Evolutionary conservation across 371 early-diverging fungal genomes (phyloP), one percentile per base, ranked within the genome.

Genomic region (Funneliformis caledonium): DNA sequence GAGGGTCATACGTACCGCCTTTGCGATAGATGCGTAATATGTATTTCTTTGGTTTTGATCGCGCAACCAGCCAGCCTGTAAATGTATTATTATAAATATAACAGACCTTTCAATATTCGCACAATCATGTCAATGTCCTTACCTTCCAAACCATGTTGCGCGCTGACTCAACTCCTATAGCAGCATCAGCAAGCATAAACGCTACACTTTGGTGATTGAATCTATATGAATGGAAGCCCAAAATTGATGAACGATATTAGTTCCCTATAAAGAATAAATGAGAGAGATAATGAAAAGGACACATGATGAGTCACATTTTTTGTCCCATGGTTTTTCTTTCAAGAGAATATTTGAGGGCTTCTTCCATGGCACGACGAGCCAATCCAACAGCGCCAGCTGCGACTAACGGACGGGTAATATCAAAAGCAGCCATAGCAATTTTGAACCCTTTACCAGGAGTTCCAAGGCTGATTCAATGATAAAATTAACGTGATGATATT

Each of bases 101-200:
- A 7, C 16, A 59, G 60, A 19, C 31, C 22, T 60, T 74, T 48
- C 50, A 12, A 42, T 9, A 33, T 42, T 16, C 7, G 8, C 22
- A 33, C 16, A 22, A 31, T 61, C n/a, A 22, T 11, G 2, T n/a
- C 31, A 48, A 77, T 89, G 45, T 12, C 19, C 14, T 43, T 64
- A 62, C 77, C 83, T 85, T 86, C 91, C 92, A 96, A 73, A 97
- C 97, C 90, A 97, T 92, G 89, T 90, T 87, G 50, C 97, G 92
- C 31, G 97, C 91, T 33, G 96, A 90, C 82, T 98, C 98, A 62
- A 95, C 91, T 81, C 96, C 95, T 65, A 91, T 91, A 45, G 96
- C 97, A 97, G 97, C 97, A 86, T 98, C 98, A 9, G 98, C 98
- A 42, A 98, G 89, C 98, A 97, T 97, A 83, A 97, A 97, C 0